phyloP scores from a whole-genome alignment of 2,329 filamentous ascomycete species.

The Aureobasidium namibiae region DNA sequence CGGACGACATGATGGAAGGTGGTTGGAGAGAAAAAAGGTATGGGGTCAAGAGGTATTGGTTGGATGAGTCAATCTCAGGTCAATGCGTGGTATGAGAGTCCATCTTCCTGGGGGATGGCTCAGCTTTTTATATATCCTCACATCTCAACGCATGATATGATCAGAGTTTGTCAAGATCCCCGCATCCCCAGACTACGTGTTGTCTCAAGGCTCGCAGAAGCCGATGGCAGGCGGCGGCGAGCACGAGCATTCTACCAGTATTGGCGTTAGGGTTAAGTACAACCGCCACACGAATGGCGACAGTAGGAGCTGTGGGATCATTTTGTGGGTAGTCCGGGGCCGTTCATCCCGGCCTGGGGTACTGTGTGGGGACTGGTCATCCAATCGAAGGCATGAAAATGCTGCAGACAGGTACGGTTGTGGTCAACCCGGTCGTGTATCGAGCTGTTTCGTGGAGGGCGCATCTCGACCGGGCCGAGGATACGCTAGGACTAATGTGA shows the following conservation, averaged over 20 bases:
- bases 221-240: neutral
- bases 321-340: neutral
- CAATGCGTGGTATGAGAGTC: neutral
- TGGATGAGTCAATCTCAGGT: neutral
- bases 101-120: neutral
- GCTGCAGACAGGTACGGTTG: too few species aligned
- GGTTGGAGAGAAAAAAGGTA: neutral
- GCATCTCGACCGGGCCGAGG: neutral
- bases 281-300: neutral
- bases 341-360: neutral
- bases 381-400: neutral
- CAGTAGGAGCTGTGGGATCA: neutral
- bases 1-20: neutral
- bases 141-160: neutral
- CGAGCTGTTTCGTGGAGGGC: neutral
- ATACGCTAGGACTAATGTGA: neutral
- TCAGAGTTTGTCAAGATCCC: neutral
- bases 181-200: neutral
- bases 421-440: neutral
- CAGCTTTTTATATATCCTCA: neutral
- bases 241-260: neutral
- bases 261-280: neutral
- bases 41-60: neutral
- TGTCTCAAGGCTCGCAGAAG: neutral
- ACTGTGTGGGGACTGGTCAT: neutral